Evolutionary conservation across 495 filamentous ascomycete genomes (phyloP).

Genomic region (Penicillium canescens): DNA sequence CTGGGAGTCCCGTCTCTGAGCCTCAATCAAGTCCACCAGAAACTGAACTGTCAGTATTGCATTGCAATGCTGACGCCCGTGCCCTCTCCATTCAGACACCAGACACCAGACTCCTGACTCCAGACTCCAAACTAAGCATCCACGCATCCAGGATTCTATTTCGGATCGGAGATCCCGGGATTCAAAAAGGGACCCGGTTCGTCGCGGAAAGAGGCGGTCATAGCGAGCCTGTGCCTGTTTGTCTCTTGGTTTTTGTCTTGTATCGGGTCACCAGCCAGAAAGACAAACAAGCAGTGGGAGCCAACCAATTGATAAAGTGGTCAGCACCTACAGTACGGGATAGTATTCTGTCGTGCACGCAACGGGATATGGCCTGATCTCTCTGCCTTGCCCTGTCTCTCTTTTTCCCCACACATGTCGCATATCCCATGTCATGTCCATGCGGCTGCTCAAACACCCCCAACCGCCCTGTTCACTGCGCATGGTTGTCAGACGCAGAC

Average conservation of each 20-base stretch:
- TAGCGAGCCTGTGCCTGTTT: neutral
- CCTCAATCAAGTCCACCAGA: too few relatives aligned
- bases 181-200: conserved; percentile 8
- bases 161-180: conserved; percentile 3
- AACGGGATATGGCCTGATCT: conserved; percentile 4
- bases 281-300: conserved; percentile 2
- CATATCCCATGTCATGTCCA: neutral
- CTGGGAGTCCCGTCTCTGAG: neutral
- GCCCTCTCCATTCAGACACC: too few relatives aligned
- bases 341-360: neutral
- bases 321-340: neutral
- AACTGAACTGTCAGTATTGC: too few relatives aligned
- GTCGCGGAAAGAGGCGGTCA: conserved; percentile 5
- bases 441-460: neutral
- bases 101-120: too few relatives aligned
- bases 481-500: too few relatives aligned
- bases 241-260: neutral
- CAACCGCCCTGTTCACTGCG: conserved; percentile 5
- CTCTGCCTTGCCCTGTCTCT: neutral
- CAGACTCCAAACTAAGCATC: too few relatives aligned
- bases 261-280: neutral
- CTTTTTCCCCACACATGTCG: neutral
- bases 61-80: neutral
- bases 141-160: too few relatives aligned
- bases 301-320: neutral